Conservation (phyloP, 768 basidiomycete genomes). For the Kwoniella sp. region DNA sequence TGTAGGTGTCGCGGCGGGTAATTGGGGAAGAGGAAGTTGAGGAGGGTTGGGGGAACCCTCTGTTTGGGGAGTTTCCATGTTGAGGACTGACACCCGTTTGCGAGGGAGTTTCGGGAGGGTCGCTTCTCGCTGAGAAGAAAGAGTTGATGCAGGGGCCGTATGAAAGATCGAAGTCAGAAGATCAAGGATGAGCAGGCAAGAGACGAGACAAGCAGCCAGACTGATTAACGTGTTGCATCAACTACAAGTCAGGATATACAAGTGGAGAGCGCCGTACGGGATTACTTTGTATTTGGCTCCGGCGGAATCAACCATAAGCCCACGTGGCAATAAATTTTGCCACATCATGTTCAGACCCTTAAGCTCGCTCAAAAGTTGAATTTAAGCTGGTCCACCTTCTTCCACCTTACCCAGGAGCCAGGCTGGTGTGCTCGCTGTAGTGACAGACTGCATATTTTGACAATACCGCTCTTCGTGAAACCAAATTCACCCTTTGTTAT, state of each 20-base stretch:
- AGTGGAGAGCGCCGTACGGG: no score
- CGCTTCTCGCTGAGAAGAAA: no score
- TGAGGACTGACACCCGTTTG: no score
- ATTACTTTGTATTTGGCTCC: background rate
- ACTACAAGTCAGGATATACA: no score
- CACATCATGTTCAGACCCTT: background rate
- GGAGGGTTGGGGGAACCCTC: slow-evolving; percentile 20
- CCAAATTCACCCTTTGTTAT: background rate
- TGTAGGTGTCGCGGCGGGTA: background rate
- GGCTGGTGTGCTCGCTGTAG: no score
- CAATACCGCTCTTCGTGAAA: background rate
- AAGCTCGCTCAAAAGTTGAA: slow-evolving; percentile 5
- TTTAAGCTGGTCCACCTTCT: background rate
- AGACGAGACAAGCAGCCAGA: no score
- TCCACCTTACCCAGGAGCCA: background rate
- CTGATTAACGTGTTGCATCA: no score
- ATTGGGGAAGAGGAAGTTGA: background rate
- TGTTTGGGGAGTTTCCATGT: slow-evolving; percentile 19
- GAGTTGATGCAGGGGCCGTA: no score
- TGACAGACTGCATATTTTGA: slow-evolving; percentile 1
- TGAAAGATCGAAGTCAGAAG: no score
- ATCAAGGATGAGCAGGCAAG: no score
- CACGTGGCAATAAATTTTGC: slow-evolving; percentile 3
- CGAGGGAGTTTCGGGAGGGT: no score
- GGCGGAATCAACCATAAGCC: background rate